Base-by-base conservation (phyloP, 225 moss, liverwort and hornwort species). In the Anthoceros angustus region DNA sequence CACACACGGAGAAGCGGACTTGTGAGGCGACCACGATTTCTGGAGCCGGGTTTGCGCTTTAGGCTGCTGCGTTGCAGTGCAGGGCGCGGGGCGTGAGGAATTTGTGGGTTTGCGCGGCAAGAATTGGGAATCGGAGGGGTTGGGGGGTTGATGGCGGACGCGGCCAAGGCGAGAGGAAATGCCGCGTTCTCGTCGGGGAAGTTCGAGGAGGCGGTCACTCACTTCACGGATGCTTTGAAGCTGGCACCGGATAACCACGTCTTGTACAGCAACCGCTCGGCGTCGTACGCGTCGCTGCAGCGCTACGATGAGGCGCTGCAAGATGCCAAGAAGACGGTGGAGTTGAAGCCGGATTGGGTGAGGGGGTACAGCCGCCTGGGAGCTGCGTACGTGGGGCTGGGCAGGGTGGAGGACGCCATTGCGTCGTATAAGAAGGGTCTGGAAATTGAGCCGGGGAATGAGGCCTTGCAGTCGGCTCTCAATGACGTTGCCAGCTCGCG, bases 301-400 rank as follows among this genome's bases (percentile, higher is more conserved):
- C 86, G 80, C 67, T 98, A 92, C 25, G 69, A 86, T 63, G 85
- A 89, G 14, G 92, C 98, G 64, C 81, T 98, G 5, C 69, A 45
- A 46, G 98, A 98, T 72, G 98, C 92, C 4, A 72, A 83, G 77
- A 92, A 87, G 77, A 98, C 98, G 6, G 92, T 98, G 26, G 89
- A 89, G 77, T 70, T 92, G 68, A 98, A 92, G 74, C 50, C 85
- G 0, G 92, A 92, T 42, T 98, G 98, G 98, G 74, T 82, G 0
- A 98, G 92, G 73, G 92, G 98, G 1, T 87, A 82, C 77, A 92
- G 92, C 67, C 82, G 98, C 64, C 74, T 98, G 63, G 98, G 98
- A 42, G 98, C 92, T 42, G 98, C 92, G 5, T 70, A 75, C 69
- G 55, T 75, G 6, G 98, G 98, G 46, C 81, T 92, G 0, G 72